Evolutionary conservation across 768 basidiomycete species (phyloP).

Genomic region (Leccinum rimulosum): DNA sequence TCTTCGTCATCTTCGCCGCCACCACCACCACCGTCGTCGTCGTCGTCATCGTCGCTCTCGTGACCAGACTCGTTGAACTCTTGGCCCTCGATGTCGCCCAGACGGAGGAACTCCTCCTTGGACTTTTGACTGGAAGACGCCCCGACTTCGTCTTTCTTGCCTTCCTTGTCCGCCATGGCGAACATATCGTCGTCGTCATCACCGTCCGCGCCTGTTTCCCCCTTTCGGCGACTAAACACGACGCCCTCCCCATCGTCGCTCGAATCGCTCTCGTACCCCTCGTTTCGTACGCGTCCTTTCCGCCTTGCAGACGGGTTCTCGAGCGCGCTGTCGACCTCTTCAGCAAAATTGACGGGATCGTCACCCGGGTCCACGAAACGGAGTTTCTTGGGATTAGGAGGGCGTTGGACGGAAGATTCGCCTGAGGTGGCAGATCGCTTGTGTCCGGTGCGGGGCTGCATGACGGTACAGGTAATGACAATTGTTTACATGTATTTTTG

Average conservation of each 20-base stretch:
- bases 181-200: conserved; percentile 85
- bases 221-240: conserved; percentile 71
- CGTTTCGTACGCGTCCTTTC: conserved; percentile 75
- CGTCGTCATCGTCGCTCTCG: conserved; percentile 38
- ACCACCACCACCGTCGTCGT: conserved; percentile 10
- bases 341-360: conserved; percentile 72
- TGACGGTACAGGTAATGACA: conserved; percentile 8
- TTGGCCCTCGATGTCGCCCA: conserved; percentile 97
- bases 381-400: conserved; percentile 56
- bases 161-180: conserved; percentile 59
- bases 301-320: conserved; percentile 62
- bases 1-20: conserved; percentile 60
- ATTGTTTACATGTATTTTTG: conserved; percentile 28
- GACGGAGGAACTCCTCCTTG: conserved; percentile 71
- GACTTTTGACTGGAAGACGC: conserved; percentile 54
- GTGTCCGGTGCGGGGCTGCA: conserved; percentile 39
- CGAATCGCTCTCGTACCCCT: conserved; percentile 92
- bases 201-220: conserved; percentile 61
- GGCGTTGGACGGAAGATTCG: conserved; percentile 33
- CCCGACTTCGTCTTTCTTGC: conserved; percentile 44
- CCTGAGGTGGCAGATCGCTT: conserved; percentile 43
- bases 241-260: conserved; percentile 95
- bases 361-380: conserved; percentile 75
- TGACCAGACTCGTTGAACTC: conserved; percentile 55
- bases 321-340: conserved; percentile 72